These are phyloP conservation scores for Mucor saturninus DNA, from an alignment of 371 early-diverging fungal genomes.

Conservation along the genomic window DNA sequence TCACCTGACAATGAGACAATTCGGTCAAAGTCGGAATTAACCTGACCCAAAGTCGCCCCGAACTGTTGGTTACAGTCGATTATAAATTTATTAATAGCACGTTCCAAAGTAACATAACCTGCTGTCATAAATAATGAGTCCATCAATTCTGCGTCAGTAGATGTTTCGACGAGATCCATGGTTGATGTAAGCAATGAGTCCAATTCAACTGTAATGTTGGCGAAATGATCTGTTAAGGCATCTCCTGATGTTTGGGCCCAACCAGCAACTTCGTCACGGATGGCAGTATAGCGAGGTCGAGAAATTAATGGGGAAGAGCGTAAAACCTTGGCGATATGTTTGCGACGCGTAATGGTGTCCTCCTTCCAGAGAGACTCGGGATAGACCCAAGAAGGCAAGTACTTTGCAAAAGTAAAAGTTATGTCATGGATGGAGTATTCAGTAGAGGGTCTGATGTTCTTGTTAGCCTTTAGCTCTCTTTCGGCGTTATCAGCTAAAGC, in stretches of 20 bases:
- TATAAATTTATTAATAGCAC: constrained; percentile 5
- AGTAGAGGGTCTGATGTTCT: constrained; percentile 21
- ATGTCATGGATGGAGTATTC: constrained; percentile 21
- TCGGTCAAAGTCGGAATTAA: constrained; percentile 16
- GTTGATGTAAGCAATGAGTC: constrained; percentile 9
- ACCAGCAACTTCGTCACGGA: constrained; percentile 11
- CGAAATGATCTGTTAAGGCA: neutral
- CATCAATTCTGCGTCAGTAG: constrained; percentile 19
- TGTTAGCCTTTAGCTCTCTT: constrained; percentile 7
- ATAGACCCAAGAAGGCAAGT: constrained; percentile 16
- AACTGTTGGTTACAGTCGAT: constrained; percentile 2
- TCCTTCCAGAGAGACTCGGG: constrained; percentile 18
- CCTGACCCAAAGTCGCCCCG: neutral
- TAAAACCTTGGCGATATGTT: constrained; percentile 16
- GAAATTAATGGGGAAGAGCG: constrained; percentile 2
- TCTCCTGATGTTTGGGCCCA: constrained; percentile 8
- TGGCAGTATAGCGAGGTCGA: constrained; percentile 5
- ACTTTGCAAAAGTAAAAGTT: constrained; percentile 3
- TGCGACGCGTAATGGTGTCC: constrained; percentile 13
- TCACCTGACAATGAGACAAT: constrained; percentile 19
- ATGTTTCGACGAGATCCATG: constrained; percentile 10
- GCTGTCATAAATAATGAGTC: constrained; percentile 12
- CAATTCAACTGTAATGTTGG: neutral
- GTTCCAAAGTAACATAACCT: constrained; percentile 12
- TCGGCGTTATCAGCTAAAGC: neutral